These are phyloP conservation scores for Agaricus subrufescens DNA, from an alignment of 768 basidiomycete species.

Conservation along the genomic window DNA sequence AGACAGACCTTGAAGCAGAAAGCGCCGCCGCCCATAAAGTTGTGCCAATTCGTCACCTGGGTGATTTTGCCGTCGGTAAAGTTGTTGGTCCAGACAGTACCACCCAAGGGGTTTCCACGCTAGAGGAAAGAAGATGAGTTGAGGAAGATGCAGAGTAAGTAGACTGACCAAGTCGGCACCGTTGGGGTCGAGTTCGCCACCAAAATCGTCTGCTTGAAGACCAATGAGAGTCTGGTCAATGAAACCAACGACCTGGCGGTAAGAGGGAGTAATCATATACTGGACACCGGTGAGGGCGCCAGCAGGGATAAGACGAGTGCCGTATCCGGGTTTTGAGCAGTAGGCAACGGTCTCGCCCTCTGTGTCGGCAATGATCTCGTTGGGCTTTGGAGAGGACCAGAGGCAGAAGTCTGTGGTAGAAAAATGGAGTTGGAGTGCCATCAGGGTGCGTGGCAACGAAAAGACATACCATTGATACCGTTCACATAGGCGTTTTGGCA, in stretches of 20 bases:
- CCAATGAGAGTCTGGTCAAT: constrained; percentile 59
- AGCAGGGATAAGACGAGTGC: constrained; percentile 68
- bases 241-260: constrained; percentile 58
- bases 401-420: constrained; percentile 56
- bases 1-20: constrained; percentile 79
- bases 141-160: neutral
- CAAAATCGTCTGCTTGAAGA: constrained; percentile 47
- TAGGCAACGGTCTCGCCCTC: constrained; percentile 74
- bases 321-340: constrained; percentile 69
- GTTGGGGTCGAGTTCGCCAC: constrained; percentile 77
- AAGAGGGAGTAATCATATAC: constrained; percentile 52
- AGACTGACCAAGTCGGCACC: constrained; percentile 52
- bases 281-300: constrained; percentile 65
- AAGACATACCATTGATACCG: constrained; percentile 33
- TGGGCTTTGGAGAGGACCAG: constrained; percentile 51
- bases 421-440: neutral
- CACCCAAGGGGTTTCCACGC: constrained; percentile 79
- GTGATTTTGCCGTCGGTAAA: constrained; percentile 33
- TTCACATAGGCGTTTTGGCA: constrained; percentile 63
- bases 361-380: constrained; percentile 54
- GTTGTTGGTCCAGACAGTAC: constrained; percentile 58
- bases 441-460: neutral
- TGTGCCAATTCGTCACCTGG: constrained; percentile 68
- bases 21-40: constrained; percentile 60
- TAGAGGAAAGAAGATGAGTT: constrained; percentile 45